A percentile compares a stretch with the other conserved stretches of the same genome.
phyloP scores from a whole-genome alignment of 768 basidiomycete species.

The Termitomyces eurrhizus region DNA sequence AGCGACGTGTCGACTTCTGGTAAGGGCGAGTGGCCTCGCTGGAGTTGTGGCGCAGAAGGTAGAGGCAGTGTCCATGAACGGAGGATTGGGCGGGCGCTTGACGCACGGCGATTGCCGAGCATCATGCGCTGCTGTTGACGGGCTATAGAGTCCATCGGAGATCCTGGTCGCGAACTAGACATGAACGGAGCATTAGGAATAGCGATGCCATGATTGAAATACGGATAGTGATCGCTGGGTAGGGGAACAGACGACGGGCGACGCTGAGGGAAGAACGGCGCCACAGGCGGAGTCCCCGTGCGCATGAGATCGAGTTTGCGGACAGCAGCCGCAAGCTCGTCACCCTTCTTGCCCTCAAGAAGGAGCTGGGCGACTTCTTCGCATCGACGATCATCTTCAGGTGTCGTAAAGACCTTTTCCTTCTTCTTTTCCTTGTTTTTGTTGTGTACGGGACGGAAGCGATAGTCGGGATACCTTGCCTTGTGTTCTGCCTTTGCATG shows the following conservation, averaged over 20 bases:
- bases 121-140: conserved; percentile 35
- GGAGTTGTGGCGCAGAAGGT: conserved; percentile 22
- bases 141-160: conserved; percentile 41
- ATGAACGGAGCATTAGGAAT: conserved; percentile 43
- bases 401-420: conserved; percentile 32
- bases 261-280: conserved; percentile 31
- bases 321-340: conserved; percentile 59
- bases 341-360: conserved; percentile 67
- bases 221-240: conserved; percentile 34
- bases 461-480: conserved; percentile 62
- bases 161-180: conserved; percentile 37
- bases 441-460: conserved; percentile 52
- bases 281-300: conserved; percentile 10
- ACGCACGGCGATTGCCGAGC: conserved; percentile 46
- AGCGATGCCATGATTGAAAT: conserved; percentile 30
- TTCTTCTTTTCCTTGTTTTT: conserved; percentile 41
- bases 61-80: conserved; percentile 31
- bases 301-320: conserved; percentile 42
- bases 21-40: conserved; percentile 42
- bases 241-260: conserved; percentile 64
- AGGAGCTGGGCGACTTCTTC: conserved; percentile 63
- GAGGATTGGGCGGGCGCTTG: conserved; percentile 40
- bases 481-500: conserved; percentile 73
- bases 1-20: conserved; percentile 46
- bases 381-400: conserved; percentile 63